These are phyloP conservation scores for Lactifluus hygrophoroides DNA, from an alignment of 768 basidiomycete genomes.

Conservation along the genomic window DNA sequence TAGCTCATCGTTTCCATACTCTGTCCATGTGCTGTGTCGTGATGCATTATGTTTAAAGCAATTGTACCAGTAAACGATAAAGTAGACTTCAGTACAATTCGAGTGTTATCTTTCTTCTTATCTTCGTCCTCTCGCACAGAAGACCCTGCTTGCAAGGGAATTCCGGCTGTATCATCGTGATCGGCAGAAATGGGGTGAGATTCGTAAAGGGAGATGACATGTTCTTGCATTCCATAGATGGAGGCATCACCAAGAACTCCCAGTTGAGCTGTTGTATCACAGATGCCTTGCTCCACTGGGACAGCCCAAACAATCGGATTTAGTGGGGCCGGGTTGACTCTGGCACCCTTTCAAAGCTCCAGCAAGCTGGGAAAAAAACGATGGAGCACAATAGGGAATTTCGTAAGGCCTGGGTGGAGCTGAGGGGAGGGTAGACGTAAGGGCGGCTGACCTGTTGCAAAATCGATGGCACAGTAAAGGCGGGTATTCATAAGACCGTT, in stretches of 20 bases:
- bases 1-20: too few species aligned
- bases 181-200: slow-evolving; percentile 80
- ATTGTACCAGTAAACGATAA: not conserved
- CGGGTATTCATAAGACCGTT: too few species aligned
- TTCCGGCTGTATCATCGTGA: slow-evolving; percentile 71
- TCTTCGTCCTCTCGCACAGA: too few species aligned
- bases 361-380: too few species aligned
- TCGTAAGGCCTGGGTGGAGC: too few species aligned
- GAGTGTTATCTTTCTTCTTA: not conserved
- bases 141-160: slow-evolving; percentile 30
- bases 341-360: slow-evolving; percentile 67
- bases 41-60: too few species aligned
- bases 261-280: not conserved
- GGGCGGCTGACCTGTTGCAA: too few species aligned
- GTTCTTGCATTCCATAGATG: slow-evolving; percentile 59
- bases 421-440: too few species aligned
- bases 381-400: too few species aligned
- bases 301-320: slow-evolving; percentile 70
- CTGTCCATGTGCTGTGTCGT: too few species aligned
- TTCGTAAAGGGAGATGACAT: slow-evolving; percentile 81
- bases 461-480: too few species aligned
- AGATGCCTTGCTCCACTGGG: slow-evolving; percentile 37
- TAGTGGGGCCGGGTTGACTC: slow-evolving; percentile 73
- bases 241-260: not conserved
- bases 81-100: not conserved